These are phyloP conservation scores for Teunomyces stri DNA, from an alignment of 805 yeast genomes.

Conservation along the genomic window DNA sequence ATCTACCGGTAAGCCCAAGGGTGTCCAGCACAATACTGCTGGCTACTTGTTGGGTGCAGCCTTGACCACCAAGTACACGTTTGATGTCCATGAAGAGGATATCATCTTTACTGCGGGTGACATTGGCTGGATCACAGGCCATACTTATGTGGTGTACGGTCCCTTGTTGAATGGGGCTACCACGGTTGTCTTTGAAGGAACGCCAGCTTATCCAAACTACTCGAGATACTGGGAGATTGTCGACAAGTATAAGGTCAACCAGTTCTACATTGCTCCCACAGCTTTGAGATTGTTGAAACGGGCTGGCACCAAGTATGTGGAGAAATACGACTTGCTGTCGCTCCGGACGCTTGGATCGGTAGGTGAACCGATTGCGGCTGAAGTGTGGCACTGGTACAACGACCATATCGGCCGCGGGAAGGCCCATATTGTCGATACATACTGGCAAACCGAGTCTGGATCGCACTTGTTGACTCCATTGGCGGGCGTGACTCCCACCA, in stretches of 20 bases:
- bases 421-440: constrained; percentile 91
- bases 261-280: constrained; percentile 98
- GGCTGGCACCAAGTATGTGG: constrained; percentile 84
- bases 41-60: constrained; percentile 94
- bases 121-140: constrained; percentile 99
- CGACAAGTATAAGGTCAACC: constrained; percentile 87
- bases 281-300: constrained; percentile 87
- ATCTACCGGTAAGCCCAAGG: constrained; percentile 98
- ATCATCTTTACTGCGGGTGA: constrained; percentile 95
- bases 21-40: constrained; percentile 92
- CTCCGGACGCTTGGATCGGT: constrained; percentile 93
- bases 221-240: constrained; percentile 97
- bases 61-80: constrained; percentile 86
- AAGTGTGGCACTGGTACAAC: constrained; percentile 98
- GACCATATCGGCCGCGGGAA: constrained; percentile 86
- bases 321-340: constrained; percentile 77
- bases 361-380: constrained; percentile 98
- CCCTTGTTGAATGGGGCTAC: constrained; percentile 86
- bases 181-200: constrained; percentile 91
- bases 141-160: constrained; percentile 92
- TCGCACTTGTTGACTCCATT: constrained; percentile 92
- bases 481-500: constrained; percentile 92
- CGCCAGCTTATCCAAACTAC: constrained; percentile 94
- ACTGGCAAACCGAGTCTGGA: constrained; percentile 99
- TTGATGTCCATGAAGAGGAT: constrained; percentile 88